These are phyloP conservation scores for Neospora caninum DNA, from an alignment of 169 alveolate genomes.

Conservation along the genomic window DNA sequence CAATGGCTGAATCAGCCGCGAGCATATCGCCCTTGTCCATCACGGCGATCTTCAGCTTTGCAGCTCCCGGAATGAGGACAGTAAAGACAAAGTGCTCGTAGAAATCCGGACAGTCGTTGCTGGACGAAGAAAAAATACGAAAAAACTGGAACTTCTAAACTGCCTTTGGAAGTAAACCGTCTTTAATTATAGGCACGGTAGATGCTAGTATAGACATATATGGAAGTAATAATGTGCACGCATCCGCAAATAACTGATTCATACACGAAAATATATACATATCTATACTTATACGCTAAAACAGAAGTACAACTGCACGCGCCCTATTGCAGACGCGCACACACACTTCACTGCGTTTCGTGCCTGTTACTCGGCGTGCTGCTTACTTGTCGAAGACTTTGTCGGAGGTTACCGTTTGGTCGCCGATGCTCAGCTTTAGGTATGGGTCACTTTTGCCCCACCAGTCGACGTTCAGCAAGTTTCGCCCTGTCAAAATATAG, in stretches of 20 bases:
- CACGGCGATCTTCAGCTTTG: conserved; percentile 40
- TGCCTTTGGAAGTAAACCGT: too few relatives aligned
- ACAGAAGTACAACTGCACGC: background rate
- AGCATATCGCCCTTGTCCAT: conserved; percentile 59
- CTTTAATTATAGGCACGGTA: too few relatives aligned
- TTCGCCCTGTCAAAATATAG: conserved; percentile 56
- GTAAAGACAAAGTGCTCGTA: conserved; percentile 66
- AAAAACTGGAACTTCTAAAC: background rate
- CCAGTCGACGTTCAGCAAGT: conserved; percentile 51
- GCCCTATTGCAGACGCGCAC: too few relatives aligned
- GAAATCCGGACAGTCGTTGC: conserved; percentile 57
- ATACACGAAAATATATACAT: too few relatives aligned
- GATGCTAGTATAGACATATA: background rate
- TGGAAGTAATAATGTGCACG: too few relatives aligned
- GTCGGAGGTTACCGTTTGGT: conserved; percentile 45
- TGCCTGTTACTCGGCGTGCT: too few relatives aligned
- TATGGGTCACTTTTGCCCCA: conserved; percentile 58
- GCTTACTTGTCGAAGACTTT: conserved; percentile 36
- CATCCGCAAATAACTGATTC: too few relatives aligned
- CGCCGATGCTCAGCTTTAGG: conserved; percentile 48
- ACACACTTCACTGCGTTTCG: too few relatives aligned
- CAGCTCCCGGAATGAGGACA: conserved; percentile 51
- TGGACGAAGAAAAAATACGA: background rate
- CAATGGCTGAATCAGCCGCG: conserved; percentile 45
- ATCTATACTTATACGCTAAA: background rate